Evolutionary conservation across 768 basidiomycete species (phyloP), one percentile per base, ranked within the genome.

Genomic region (Nevesoporus exiguus): DNA sequence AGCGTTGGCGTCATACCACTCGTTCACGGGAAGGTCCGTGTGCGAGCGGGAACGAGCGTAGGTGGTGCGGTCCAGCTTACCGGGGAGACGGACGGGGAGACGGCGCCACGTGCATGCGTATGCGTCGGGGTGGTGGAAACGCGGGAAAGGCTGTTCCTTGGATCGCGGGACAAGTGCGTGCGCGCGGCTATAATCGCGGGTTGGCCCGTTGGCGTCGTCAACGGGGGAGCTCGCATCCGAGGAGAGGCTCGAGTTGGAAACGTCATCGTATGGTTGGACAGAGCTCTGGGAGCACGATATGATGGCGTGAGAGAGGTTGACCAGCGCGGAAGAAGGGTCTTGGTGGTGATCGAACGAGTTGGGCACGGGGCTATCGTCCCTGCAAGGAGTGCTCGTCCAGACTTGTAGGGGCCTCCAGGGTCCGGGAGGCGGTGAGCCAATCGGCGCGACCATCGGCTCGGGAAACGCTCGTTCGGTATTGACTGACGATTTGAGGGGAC

Each of bases 381-480:
- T 63, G 40, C 7, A 52, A 3, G 66, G 66, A 0, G 66, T 66
- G 47, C 66, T 68, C 33, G 62, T 62, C 66, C 66, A 68, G 8
- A 68, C 54, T 22, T 59, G 47, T 2, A 43, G 9, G 9, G 64
- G 46, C 40, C 34, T 46, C 64, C 64, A 65, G 21, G 25, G 53
- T 24, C 39, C 47, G 19, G 56, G 61, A 1, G 52, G 46, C 3
- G 58, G 52, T 6, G 64, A 57, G n/a, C 24, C 56, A 2, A 59
- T 56, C 22, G 49, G 46, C 0, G 17, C 25, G 24, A 57, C 22
- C 44, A 57, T 52, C 19, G 54, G 19, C 21, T 37, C 54, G 24
- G 50, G 14, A 39, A 60, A 49, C 1, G 42, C 39, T 3, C 39
- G 13, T 17, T 48, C 54, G 4, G 14, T 39, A 10, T 54, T 40